Evolutionary conservation across 495 filamentous ascomycete genomes (phyloP).

Genomic region (Lindgomyces ingoldianus): DNA sequence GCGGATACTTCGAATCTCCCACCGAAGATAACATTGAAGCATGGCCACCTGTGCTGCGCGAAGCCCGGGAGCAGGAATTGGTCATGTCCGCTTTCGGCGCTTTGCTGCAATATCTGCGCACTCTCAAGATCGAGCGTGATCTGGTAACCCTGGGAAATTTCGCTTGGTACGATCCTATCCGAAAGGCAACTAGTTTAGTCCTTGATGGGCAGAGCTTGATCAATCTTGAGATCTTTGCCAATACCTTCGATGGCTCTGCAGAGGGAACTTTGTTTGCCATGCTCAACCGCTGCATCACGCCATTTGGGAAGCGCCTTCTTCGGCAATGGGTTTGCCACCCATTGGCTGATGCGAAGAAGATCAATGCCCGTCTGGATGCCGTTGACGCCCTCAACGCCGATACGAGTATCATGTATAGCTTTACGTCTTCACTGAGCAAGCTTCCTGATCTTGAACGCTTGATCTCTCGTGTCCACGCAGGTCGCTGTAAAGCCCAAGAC

Average conservation of each 20-base stretch:
- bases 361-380: constrained; percentile 94
- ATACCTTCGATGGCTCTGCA: constrained; percentile 81
- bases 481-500: constrained; percentile 81
- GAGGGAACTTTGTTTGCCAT: constrained; percentile 88
- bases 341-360: constrained; percentile 77
- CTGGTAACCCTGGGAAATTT: constrained; percentile 91
- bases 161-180: constrained; percentile 88
- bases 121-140: constrained; percentile 83
- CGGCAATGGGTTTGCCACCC: constrained; percentile 98
- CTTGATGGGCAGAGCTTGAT: constrained; percentile 95
- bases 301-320: constrained; percentile 95
- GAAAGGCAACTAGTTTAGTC: constrained; percentile 87
- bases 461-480: constrained; percentile 93
- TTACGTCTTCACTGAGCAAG: constrained; percentile 80
- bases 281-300: constrained; percentile 91
- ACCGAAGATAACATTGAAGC: constrained; percentile 63
- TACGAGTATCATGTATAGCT: constrained; percentile 71
- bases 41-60: constrained; percentile 77
- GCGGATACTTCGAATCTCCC: constrained; percentile 72
- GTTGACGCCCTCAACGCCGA: constrained; percentile 91
- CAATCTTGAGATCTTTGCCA: constrained; percentile 95
- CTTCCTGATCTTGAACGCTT: constrained; percentile 94
- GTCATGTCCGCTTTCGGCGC: constrained; percentile 93
- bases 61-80: constrained; percentile 76
- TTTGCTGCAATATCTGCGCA: constrained; percentile 78